A percentile compares a stretch with the other conserved stretches of the same genome.
Conservation (phyloP, 2,329 filamentous ascomycete species). For the Phoma sp. region DNA sequence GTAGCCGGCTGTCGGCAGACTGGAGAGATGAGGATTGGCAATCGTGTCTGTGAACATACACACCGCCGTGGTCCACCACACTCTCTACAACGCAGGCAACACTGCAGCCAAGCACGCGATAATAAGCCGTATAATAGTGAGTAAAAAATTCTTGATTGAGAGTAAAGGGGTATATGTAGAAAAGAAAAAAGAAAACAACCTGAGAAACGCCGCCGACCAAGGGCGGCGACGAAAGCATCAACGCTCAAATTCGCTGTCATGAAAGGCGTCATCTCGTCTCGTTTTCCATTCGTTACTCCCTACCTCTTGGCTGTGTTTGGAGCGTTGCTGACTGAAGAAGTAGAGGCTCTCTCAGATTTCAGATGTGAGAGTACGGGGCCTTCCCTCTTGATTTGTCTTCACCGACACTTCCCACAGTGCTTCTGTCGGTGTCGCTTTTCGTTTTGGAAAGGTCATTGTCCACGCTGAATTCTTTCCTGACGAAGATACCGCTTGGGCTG, state of each 20-base stretch:
- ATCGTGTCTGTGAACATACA: background rate
- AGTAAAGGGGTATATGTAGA: slow-evolving; percentile 6
- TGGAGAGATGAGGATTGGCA: too few species aligned
- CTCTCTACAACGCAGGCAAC: background rate
- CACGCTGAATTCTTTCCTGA: slow-evolving; percentile 31
- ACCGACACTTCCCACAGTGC: slow-evolving; percentile 15
- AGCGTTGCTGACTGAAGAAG: background rate
- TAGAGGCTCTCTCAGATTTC: background rate
- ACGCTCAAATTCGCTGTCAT: background rate
- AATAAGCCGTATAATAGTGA: background rate
- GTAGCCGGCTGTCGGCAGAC: background rate
- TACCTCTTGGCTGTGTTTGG: background rate
- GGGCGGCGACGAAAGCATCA: background rate
- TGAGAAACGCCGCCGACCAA: background rate
- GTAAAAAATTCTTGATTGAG: background rate
- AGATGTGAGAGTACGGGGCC: slow-evolving; percentile 23
- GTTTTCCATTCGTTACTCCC: background rate
- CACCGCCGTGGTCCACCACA: background rate
- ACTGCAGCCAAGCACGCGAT: background rate
- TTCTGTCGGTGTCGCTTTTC: slow-evolving; percentile 15
- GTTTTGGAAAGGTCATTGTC: slow-evolving; percentile 15
- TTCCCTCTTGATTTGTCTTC: slow-evolving; percentile 22
- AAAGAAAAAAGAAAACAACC: background rate
- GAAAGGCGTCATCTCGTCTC: background rate
- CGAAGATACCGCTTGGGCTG: slow-evolving; percentile 24